Conservation (phyloP, 1,284 basidiomycete genomes). For the Malassezia arunalokei region DNA sequence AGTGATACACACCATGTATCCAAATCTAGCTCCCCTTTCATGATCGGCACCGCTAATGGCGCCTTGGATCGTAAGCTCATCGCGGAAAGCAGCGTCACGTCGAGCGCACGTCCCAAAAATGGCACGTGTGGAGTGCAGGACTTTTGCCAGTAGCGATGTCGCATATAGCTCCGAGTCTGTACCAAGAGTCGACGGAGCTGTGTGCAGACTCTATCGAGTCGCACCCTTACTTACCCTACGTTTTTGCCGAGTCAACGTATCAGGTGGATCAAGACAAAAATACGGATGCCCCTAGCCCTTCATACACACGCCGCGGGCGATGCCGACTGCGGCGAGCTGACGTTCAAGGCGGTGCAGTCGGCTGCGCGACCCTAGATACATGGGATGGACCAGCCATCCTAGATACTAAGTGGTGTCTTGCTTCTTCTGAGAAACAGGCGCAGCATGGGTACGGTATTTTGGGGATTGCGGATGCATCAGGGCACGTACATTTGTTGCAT, state of each 20-base stretch:
- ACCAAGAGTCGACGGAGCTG: conserved; percentile 27
- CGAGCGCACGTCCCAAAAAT: background rate
- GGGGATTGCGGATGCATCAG: conserved; percentile 29
- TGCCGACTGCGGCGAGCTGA: conserved; percentile 18
- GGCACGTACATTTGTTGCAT: conserved; percentile 19
- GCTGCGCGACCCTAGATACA: background rate
- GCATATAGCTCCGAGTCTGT: conserved; percentile 13
- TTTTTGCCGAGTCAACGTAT: conserved; percentile 43
- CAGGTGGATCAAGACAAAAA: conserved; percentile 34
- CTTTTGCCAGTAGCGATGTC: no score
- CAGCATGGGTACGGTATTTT: conserved; percentile 14
- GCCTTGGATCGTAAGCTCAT: background rate
- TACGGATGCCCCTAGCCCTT: conserved; percentile 11
- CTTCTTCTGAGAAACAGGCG: background rate
- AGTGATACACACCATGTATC: no score
- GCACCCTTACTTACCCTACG: conserved; percentile 19
- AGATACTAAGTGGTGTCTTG: conserved; percentile 42
- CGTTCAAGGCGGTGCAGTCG: background rate
- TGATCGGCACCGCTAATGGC: no score
- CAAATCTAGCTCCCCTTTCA: no score
- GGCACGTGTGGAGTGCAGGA: background rate
- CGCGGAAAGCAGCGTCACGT: background rate
- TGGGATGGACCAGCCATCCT: conserved; percentile 32
- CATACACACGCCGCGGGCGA: conserved; percentile 30
- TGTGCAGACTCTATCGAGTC: conserved; percentile 42